Base-by-base conservation (phyloP, 1,139 yeast species). In the Blastobotrys proliferans region DNA sequence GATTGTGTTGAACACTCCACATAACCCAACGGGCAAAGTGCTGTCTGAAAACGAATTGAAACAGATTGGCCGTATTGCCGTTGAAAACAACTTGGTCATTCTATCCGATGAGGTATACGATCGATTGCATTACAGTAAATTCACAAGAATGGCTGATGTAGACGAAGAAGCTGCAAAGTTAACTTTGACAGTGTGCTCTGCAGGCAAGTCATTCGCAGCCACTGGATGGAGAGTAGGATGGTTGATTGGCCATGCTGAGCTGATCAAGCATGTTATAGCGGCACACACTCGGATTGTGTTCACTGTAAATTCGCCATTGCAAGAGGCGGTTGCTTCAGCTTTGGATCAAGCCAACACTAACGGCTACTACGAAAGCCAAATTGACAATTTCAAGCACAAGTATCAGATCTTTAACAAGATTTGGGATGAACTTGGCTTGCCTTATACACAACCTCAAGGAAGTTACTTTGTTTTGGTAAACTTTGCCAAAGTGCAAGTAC, bases 171-270 rank as follows among this genome's bases (percentile, higher is more conserved):
- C 88, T 49, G 81, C 78, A 22, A 77, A 78, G 44, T 70, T 92
- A 56, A 86, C 97, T 0, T 69, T 92, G 46, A 83, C 97, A 5
- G 94, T 92, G 16, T 97, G 97, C 0, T 86, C 96, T 24, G 98
- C 97, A 4, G 98, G 98, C 48, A 92, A 92, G 66, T 81, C 95
- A 0, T 92, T 92, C 69, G 95, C 96, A 20, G 96, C 96, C 32
- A 92, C 98, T 20, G 98, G 98, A 44, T 92, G 97, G 97, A 80
- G 98, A 70, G 77, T 92, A 43, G 98, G 98, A 42, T 92, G 94
- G 92, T 75, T 90, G 30, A 82, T 90, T 51, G 97, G 97, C 5
- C 83, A 85, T 41, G 74, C 85, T n/a, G 83, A 82, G 20, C 70
- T 90, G 54, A 73, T 92, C 57, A 79, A 82, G 52, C 86, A 84